phyloP scores from a whole-genome alignment of 2,329 filamentous ascomycete species.

The Colletotrichum echinochloae region DNA sequence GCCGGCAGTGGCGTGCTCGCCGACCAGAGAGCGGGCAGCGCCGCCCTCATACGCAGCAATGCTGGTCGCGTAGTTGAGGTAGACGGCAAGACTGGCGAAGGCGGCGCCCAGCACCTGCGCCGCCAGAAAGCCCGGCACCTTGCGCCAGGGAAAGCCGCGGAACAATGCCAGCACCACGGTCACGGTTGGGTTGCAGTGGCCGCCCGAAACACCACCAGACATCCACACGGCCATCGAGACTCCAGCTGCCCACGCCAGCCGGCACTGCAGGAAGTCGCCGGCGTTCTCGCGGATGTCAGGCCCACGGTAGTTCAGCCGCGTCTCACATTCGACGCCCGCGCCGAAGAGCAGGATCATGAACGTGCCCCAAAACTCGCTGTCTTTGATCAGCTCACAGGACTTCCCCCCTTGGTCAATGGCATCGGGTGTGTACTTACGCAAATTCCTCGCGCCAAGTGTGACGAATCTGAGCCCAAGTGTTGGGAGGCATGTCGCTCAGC shows the following conservation, averaged over 20 bases:
- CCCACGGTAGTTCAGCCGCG: conserved; percentile 22
- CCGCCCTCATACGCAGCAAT: conserved; percentile 49
- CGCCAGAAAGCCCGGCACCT: conserved; percentile 48
- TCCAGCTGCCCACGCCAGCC: conserved; percentile 35
- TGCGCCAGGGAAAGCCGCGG: conserved; percentile 52
- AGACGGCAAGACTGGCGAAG: conserved; percentile 46
- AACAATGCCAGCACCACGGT: conserved; percentile 51
- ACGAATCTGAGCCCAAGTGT: conserved; percentile 32
- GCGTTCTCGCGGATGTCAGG: conserved; percentile 34
- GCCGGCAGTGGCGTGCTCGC: conserved; percentile 47
- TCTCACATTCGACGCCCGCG: conserved; percentile 37
- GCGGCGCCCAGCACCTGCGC: conserved; percentile 45
- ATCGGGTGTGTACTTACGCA: conserved; percentile 11
- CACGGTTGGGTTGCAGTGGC: conserved; percentile 52
- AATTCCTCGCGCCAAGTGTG: conserved; percentile 35
- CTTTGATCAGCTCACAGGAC: neutral
- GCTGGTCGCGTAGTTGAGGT: conserved; percentile 41
- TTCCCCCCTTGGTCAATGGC: no score
- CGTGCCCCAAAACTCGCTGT: conserved; percentile 36
- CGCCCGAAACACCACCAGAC: conserved; percentile 46
- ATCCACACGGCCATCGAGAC: conserved; percentile 37
- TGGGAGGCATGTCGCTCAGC: conserved; percentile 32
- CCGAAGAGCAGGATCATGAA: conserved; percentile 39
- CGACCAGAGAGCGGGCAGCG: conserved; percentile 47
- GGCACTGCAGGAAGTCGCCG: conserved; percentile 36